Percentiles rank a stretch among this genome's conserved stretches.
phyloP scores from a whole-genome alignment of 2,329 filamentous ascomycete genomes.

The Salinomyces thailandicus region DNA sequence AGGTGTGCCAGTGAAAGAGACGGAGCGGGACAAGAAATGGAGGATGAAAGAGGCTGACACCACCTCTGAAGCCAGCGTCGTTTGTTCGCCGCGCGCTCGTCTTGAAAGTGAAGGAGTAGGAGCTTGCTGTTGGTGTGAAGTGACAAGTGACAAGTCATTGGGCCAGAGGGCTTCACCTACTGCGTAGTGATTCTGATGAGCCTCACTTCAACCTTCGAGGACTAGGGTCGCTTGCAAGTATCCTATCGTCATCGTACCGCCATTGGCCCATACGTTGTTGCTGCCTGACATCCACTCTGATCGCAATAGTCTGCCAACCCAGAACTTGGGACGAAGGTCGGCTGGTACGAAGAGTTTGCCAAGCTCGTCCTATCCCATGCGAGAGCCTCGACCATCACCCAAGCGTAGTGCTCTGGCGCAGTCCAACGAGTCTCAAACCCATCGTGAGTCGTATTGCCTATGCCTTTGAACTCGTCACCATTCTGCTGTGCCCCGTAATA shows the following conservation, averaged over 20 bases:
- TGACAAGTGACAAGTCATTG: no score
- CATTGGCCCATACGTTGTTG: slow-evolving; percentile 1
- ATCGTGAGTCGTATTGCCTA: slow-evolving; percentile 7
- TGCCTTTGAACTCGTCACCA: slow-evolving; percentile 8
- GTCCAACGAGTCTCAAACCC: slow-evolving; percentile 18
- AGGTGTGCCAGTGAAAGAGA: no score
- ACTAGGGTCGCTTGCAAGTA: no score
- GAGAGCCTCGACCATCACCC: slow-evolving; percentile 16
- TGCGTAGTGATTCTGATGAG: no score
- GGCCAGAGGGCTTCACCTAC: no score
- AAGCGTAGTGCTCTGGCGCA: slow-evolving; percentile 9
- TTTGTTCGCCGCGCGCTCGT: no score
- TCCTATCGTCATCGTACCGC: neutral
- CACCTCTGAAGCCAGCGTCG: no score
- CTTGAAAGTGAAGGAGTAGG: no score
- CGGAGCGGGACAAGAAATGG: no score
- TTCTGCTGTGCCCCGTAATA: slow-evolving; percentile 30
- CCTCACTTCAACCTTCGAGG: no score
- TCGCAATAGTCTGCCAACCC: neutral
- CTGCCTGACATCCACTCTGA: neutral
- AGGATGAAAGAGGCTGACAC: no score
- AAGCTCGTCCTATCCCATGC: slow-evolving; percentile 12
- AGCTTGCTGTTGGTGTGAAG: no score
- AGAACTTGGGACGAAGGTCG: slow-evolving; percentile 9
- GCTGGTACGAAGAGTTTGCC: slow-evolving; percentile 18